These are phyloP conservation scores for Ceratobasidium sp. DNA, from an alignment of 1,284 basidiomycete species.

Conservation along the genomic window DNA sequence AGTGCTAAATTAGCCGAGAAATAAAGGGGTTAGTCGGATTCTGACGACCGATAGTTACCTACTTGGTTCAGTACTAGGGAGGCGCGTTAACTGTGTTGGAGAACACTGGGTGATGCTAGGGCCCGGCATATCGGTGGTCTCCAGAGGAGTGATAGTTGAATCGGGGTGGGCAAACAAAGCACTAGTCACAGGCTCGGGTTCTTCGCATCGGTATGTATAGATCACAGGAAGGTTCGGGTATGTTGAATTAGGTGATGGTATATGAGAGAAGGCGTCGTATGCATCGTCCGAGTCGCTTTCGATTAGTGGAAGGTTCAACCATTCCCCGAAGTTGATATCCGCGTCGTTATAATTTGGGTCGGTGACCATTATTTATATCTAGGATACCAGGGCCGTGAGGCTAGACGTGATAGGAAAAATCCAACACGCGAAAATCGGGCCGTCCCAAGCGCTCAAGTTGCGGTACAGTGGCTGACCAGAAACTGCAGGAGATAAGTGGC, in stretches of 20 bases:
- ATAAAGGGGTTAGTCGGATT: background rate
- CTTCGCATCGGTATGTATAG: background rate
- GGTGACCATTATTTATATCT: background rate
- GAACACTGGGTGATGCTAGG: background rate
- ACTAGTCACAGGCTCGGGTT: background rate
- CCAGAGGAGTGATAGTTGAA: background rate
- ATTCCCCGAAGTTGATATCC: constrained; percentile 8
- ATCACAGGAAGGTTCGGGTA: background rate
- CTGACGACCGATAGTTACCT: background rate
- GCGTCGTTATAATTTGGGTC: background rate
- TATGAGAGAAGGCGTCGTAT: background rate
- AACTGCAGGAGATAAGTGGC: background rate
- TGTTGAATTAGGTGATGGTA: background rate
- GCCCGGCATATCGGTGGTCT: background rate
- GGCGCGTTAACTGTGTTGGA: background rate
- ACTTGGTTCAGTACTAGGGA: background rate
- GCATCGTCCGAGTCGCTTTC: background rate
- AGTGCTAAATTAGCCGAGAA: background rate
- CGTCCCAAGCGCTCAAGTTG: background rate
- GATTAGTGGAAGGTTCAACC: constrained; percentile 9
- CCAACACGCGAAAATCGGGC: background rate
- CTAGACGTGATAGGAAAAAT: background rate
- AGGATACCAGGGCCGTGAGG: background rate
- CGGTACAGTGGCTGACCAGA: background rate
- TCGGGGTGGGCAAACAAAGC: background rate